These are phyloP conservation scores for Russula griseocarnosa DNA, from an alignment of 768 basidiomycete genomes.

Conservation along the genomic window DNA sequence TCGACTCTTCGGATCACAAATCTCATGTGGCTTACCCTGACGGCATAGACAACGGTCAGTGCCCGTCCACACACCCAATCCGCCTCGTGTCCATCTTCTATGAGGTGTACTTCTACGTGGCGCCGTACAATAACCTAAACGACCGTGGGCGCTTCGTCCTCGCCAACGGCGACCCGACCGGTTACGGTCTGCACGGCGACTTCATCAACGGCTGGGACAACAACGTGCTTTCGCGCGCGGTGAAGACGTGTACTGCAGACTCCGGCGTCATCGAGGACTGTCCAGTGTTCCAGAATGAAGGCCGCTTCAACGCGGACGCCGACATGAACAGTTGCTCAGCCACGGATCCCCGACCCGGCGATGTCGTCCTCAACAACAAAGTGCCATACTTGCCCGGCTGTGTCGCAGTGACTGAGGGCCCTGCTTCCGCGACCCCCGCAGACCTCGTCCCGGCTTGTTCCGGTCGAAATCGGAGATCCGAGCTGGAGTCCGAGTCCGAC, in stretches of 20 bases:
- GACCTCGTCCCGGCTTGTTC: neutral
- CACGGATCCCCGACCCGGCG: neutral
- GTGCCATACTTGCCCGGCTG: constrained; percentile 17
- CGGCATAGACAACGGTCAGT: constrained; percentile 7
- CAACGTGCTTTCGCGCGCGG: constrained; percentile 38
- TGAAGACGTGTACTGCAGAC: constrained; percentile 33
- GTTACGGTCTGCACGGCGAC: constrained; percentile 41
- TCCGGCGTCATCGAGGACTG: constrained; percentile 23
- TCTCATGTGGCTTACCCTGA: constrained; percentile 38
- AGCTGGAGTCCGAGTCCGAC: neutral
- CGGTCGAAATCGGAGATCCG: constrained; percentile 1
- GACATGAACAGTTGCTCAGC: constrained; percentile 3
- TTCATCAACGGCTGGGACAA: constrained; percentile 44
- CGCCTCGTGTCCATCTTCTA: constrained; percentile 46
- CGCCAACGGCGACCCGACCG: constrained; percentile 44
- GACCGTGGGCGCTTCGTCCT: constrained; percentile 39
- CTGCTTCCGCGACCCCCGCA: neutral
- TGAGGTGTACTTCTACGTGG: constrained; percentile 37
- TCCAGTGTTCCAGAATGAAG: constrained; percentile 11
- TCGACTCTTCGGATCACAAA: constrained; percentile 40
- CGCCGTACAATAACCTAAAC: constrained; percentile 32
- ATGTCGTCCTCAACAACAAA: neutral
- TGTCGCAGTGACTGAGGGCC: constrained; percentile 15
- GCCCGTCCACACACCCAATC: constrained; percentile 25
- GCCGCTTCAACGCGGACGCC: neutral